These are phyloP conservation scores for Phytophthora capsici DNA, from an alignment of 352 stramenopile species.

Conservation along the genomic window DNA sequence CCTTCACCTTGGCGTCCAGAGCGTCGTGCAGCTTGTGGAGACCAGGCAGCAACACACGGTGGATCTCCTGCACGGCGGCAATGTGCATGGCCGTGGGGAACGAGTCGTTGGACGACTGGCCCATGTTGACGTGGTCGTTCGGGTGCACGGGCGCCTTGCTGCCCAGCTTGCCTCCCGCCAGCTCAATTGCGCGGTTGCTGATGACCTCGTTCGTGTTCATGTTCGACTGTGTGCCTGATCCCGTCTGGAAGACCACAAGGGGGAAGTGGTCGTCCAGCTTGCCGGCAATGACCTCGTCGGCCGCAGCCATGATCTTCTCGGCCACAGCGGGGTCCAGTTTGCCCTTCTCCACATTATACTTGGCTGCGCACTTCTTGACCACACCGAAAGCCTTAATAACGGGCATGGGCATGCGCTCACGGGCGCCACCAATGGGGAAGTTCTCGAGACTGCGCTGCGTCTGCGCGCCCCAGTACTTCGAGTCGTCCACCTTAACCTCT, in stretches of 20 bases:
- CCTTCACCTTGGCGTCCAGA: constrained; percentile 87
- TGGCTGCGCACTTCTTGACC: constrained; percentile 96
- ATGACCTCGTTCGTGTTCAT: constrained; percentile 87
- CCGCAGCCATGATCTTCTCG: constrained; percentile 92
- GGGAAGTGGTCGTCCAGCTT: constrained; percentile 96
- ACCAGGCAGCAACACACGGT: constrained; percentile 71
- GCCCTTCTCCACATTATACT: constrained; percentile 91
- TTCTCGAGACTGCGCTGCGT: constrained; percentile 96
- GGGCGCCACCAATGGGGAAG: constrained; percentile 93
- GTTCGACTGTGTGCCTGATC: constrained; percentile 78
- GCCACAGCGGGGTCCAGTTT: constrained; percentile 83
- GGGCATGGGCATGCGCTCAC: constrained; percentile 93
- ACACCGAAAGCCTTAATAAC: constrained; percentile 94
- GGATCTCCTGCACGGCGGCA: constrained; percentile 88
- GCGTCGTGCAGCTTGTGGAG: constrained; percentile 84
- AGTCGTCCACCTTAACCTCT: constrained; percentile 77
- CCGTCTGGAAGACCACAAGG: constrained; percentile 83
- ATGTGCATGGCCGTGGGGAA: constrained; percentile 99
- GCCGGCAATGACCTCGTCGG: constrained; percentile 93
- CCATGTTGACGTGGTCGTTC: constrained; percentile 98
- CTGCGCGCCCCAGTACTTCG: constrained; percentile 93
- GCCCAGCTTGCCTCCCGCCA: constrained; percentile 52
- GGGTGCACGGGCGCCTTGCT: constrained; percentile 87
- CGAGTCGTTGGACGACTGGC: constrained; percentile 96
- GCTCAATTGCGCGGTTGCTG: constrained; percentile 74